Percentiles rank a stretch among this genome's conserved stretches.
Conservation (phyloP, 2,329 filamentous ascomycete genomes). For the Sclerotinia glacialis region DNA sequence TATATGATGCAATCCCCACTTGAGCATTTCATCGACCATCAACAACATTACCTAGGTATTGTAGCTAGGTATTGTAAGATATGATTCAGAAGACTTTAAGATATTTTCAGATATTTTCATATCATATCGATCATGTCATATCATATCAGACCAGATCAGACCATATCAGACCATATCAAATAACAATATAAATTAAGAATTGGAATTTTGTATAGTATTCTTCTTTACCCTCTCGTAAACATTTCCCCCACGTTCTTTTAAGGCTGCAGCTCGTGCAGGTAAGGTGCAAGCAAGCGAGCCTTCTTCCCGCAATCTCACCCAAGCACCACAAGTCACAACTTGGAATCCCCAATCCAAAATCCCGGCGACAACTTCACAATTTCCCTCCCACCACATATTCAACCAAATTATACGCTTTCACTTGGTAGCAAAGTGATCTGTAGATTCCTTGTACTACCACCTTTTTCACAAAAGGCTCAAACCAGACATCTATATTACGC, state of each 20-base stretch:
- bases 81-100: background rate
- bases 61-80: background rate
- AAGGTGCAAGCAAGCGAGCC: constrained; percentile 24
- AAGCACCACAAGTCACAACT: constrained; percentile 14
- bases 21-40: background rate
- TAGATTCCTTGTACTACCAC: constrained; percentile 26
- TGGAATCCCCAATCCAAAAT: constrained; percentile 9
- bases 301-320: constrained; percentile 17
- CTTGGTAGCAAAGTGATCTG: constrained; percentile 16
- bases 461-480: background rate
- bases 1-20: constrained; percentile 2
- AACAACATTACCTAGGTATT: background rate
- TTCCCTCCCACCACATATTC: background rate
- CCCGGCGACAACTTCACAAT: background rate
- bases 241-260: constrained; percentile 25
- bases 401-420: constrained; percentile 2
- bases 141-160: no score
- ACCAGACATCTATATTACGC: constrained; percentile 24
- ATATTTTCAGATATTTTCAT: no score
- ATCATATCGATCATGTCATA: background rate
- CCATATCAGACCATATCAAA: no score
- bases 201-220: background rate
- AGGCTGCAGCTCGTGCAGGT: constrained; percentile 20
- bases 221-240: background rate
- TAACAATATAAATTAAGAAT: background rate